A percentile compares a stretch with the other conserved stretches of the same genome.
These are phyloP conservation scores for Kluyveromyces dobzhanskii DNA, from an alignment of 805 yeast species.

Conservation along the genomic window DNA sequence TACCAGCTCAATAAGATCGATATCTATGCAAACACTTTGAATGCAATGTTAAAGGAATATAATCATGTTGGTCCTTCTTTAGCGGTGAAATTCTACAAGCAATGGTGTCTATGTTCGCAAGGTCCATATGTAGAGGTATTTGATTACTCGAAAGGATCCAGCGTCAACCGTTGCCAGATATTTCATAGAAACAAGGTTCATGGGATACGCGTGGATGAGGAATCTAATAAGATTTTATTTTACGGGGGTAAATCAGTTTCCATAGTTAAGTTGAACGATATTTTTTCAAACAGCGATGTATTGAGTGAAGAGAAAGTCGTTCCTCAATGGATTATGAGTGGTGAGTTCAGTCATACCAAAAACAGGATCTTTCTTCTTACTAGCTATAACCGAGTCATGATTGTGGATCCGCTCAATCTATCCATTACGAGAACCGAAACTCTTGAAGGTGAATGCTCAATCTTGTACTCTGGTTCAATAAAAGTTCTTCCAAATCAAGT, in stretches of 20 bases:
- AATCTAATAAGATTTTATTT: slow-evolving; percentile 31
- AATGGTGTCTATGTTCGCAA: slow-evolving; percentile 49
- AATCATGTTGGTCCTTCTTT: slow-evolving; percentile 60
- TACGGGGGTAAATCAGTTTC: slow-evolving; percentile 72
- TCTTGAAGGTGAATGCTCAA: slow-evolving; percentile 62
- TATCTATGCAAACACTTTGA: no score
- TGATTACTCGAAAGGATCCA: slow-evolving; percentile 33
- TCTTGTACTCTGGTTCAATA: slow-evolving; percentile 81
- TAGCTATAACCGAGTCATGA: slow-evolving; percentile 60
- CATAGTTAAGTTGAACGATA: slow-evolving; percentile 30
- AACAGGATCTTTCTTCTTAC: slow-evolving; percentile 48
- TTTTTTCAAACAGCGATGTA: slow-evolving; percentile 15
- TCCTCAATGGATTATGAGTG: slow-evolving; percentile 75
- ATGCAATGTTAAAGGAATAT: not conserved
- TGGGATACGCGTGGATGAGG: slow-evolving; percentile 42
- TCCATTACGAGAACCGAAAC: slow-evolving; percentile 23
- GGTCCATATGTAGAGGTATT: slow-evolving; percentile 61
- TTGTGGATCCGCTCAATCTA: slow-evolving; percentile 17
- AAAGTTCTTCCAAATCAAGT: slow-evolving; percentile 38
- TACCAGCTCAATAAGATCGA: no score
- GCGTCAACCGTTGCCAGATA: slow-evolving; percentile 36
- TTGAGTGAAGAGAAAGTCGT: slow-evolving; percentile 38
- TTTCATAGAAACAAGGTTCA: slow-evolving; percentile 77
- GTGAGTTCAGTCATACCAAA: slow-evolving; percentile 38
- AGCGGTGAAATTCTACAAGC: slow-evolving; percentile 39